Evolutionary conservation across 148 eudicot genomes (phyloP).

Genomic region (Vaccinium corymbosum): DNA sequence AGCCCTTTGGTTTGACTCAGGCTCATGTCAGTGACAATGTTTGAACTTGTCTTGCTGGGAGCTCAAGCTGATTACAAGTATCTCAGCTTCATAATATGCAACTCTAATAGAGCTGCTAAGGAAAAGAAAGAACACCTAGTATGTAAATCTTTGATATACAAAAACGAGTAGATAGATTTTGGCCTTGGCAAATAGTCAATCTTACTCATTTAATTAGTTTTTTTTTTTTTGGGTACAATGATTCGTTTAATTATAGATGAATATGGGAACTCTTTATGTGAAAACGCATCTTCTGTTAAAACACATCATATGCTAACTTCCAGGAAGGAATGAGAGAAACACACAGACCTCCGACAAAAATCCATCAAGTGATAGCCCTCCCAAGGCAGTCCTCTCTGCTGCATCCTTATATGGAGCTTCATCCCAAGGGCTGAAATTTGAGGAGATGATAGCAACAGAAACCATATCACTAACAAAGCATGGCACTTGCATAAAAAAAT

Average conservation of each 20-base stretch:
- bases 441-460: background rate
- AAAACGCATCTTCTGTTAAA: background rate
- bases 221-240: too few relatives aligned
- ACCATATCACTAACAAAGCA: background rate
- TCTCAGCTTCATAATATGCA: background rate
- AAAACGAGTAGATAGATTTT: background rate
- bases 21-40: background rate
- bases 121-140: background rate
- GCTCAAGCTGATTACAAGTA: background rate
- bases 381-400: conserved; percentile 67
- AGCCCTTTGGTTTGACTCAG: background rate
- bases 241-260: background rate
- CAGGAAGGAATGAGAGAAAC: background rate
- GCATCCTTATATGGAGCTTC: conserved; percentile 78
- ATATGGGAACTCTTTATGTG: background rate
- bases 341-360: conserved; percentile 72
- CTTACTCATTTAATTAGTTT: background rate
- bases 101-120: too few relatives aligned
- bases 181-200: background rate
- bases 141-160: background rate
- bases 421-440: conserved; percentile 70
- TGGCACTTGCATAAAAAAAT: background rate
- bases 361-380: conserved; percentile 69
- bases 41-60: background rate
- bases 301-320: background rate